These are phyloP conservation scores for Claviceps monticola DNA, from an alignment of 2,329 filamentous ascomycete species.

Conservation along the genomic window DNA sequence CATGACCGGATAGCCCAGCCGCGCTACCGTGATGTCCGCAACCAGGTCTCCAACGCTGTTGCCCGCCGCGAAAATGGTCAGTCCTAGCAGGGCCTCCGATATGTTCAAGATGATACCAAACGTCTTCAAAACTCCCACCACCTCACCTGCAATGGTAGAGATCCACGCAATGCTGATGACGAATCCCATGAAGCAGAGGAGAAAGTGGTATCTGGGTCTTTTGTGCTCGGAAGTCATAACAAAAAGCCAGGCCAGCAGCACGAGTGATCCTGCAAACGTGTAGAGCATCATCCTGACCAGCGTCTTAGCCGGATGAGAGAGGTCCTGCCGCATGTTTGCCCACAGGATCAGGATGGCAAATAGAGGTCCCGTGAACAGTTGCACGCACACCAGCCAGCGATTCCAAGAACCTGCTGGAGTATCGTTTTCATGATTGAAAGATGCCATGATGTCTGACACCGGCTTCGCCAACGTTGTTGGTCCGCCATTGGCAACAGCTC, in stretches of 20 bases:
- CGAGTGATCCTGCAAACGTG: conserved; percentile 54
- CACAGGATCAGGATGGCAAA: conserved; percentile 69
- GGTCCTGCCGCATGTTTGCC: conserved; percentile 49
- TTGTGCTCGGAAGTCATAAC: conserved; percentile 52
- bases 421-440: conserved; percentile 19
- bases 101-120: conserved; percentile 86
- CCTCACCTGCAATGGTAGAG: conserved; percentile 86
- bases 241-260: conserved; percentile 53
- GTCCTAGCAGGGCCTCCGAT: conserved; percentile 82
- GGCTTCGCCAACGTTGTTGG: conserved; percentile 12
- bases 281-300: conserved; percentile 46
- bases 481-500: neutral
- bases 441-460: conserved; percentile 17
- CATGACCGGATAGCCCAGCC: conserved; percentile 93
- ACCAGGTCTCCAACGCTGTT: conserved; percentile 92
- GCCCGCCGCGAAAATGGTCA: conserved; percentile 92
- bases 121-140: conserved; percentile 87
- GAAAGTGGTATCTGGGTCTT: conserved; percentile 58
- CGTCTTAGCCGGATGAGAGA: conserved; percentile 33
- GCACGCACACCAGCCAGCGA: conserved; percentile 74
- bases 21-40: conserved; percentile 85
- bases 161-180: conserved; percentile 91
- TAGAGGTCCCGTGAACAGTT: conserved; percentile 74
- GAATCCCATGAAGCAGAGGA: conserved; percentile 83
- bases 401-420: conserved; percentile 55